Percentiles rank a stretch among this genome's conserved stretches.
phyloP scores from a whole-genome alignment of 78 protist genomes.

The Chrysochromulina parva region DNA sequence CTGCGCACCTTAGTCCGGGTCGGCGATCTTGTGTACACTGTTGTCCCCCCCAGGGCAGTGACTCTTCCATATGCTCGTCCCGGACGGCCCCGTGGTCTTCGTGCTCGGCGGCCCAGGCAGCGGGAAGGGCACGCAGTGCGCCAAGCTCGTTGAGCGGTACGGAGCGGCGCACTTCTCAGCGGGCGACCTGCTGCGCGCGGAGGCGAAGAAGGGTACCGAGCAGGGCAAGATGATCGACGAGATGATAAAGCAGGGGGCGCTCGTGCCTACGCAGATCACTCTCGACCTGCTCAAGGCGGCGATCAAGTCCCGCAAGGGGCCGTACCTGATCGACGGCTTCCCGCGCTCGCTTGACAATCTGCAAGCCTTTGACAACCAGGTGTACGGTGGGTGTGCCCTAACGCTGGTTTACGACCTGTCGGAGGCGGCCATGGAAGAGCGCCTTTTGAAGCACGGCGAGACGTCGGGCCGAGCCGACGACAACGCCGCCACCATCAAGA shows the following conservation, averaged over 20 bases:
- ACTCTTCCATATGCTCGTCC: too few species aligned
- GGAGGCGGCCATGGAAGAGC: neutral
- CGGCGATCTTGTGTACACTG: too few species aligned
- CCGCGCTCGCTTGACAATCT: conserved; percentile 61
- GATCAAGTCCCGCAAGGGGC: conserved; percentile 38
- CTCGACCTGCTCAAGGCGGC: conserved; percentile 65
- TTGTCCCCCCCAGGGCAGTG: too few species aligned
- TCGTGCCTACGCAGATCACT: conserved; percentile 68
- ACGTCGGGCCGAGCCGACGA: conserved; percentile 70
- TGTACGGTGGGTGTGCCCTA: too few species aligned
- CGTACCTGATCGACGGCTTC: conserved; percentile 82
- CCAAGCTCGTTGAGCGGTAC: neutral
- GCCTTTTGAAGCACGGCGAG: conserved; percentile 62
- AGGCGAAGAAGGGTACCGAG: conserved; percentile 29
- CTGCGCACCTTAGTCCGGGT: too few species aligned
- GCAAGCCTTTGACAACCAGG: neutral
- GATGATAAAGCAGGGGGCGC: conserved; percentile 8
- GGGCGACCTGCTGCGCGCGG: conserved; percentile 66
- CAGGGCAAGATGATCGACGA: conserved; percentile 33
- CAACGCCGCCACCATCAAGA: conserved; percentile 54
- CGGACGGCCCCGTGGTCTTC: conserved; percentile 27
- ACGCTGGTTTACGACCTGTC: too few species aligned
- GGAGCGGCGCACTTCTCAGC: conserved; percentile 45
- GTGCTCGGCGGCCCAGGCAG: conserved; percentile 68
- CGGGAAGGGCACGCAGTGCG: conserved; percentile 65